Base-by-base conservation (phyloP, 2,329 filamentous ascomycete genomes). In the Alternaria sp. region DNA sequence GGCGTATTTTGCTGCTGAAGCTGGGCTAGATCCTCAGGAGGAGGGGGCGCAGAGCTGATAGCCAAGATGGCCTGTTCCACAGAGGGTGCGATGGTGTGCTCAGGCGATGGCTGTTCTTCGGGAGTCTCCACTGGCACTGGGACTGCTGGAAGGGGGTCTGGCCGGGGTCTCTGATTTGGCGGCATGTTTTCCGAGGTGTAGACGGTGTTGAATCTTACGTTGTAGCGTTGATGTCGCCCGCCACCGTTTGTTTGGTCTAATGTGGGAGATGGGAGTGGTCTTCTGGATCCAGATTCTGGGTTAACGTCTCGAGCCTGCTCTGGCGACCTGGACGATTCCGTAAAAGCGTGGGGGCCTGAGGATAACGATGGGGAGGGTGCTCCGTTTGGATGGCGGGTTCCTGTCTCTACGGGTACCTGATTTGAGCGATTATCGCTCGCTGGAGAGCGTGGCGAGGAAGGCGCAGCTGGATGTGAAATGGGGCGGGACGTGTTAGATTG, bases 131-230 rank as follows among this genome's bases (percentile, higher is more conserved):
- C 36, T 45, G 64, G 26, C 28, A 61, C 25, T 21, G 63, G 56
- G 25, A 49, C 46, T 5, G 62, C 50, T 8, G 67, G 56, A 13
- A 60, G 59, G 17, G 70, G 63, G 19, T 67, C 68, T n/a, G 63
- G 64, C 23, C 71, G 66, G 30, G 65, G 57, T 44, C 62, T 72
- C 17, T 69, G 69, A 9, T 60, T 64, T 13, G 68, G 60, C 12
- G 69, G 62, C 69, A 72, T 73, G 25, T 62, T 62, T 50, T 62
- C 60, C 30, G 56, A 62, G 19, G 60, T 62, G 49, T 68, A 67
- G 36, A 71, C 68, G 11, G 67, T 69, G 30, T 68, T 69, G 44
- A 73, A 73, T 40, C 71, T 68, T 21, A 73, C 71, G 69, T 73
- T 73, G 67, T 71, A 73, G 44, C 71, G 71, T 50, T 71, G 68